Evolutionary conservation across 306 rosid genomes (phyloP), one percentile per base, ranked within the genome.

Genomic region (Cucurbita moschata): DNA sequence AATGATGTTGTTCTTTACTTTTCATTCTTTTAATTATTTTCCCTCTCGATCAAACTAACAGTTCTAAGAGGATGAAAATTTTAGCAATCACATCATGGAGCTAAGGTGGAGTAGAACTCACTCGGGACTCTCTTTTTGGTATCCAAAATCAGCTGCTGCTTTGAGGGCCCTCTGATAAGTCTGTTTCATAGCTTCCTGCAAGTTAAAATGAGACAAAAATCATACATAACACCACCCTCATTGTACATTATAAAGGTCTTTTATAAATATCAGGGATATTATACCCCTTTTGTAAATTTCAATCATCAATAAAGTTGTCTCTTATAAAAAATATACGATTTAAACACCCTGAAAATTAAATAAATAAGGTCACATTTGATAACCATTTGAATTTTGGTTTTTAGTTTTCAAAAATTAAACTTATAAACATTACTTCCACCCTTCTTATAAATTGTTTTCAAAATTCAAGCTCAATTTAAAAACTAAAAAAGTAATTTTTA

Each of bases 61-160:
- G 46, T 47, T 50, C 8, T 12, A 12, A 52, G 8, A 37, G 56
- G 46, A 38, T 38, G 8, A 71, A 46, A 46, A 51, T 11, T 10
- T 37, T 40, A 60, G 49, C 77, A 39, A 70, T 47, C 21, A 14
- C 23, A 77, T 46, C 14, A 53, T 49, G 73, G 7, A 58, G 44
- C 65, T 72, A 49, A 78, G 18, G 8, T 19, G 54, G 71, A 66
- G 73, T 80, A 61, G 21, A 19, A 89, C 98, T 86, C 77, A 92
- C 98, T 92, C 98, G 0, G 98, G 98, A 76, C 85, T 85, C 77
- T 92, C 98, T 83, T 92, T 92, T 72, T 87, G 94, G 78, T 92
- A 89, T 62, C 96, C 98, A 79, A 86, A 86, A 66, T 86, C 89
- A 18, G 83, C 44, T 55, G 98, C 95, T 4, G 98, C 98, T 83